Evolutionary conservation across 2,329 filamentous ascomycete genomes (phyloP), one percentile per base, ranked within the genome.

Genomic region (Trichophyton simii): DNA sequence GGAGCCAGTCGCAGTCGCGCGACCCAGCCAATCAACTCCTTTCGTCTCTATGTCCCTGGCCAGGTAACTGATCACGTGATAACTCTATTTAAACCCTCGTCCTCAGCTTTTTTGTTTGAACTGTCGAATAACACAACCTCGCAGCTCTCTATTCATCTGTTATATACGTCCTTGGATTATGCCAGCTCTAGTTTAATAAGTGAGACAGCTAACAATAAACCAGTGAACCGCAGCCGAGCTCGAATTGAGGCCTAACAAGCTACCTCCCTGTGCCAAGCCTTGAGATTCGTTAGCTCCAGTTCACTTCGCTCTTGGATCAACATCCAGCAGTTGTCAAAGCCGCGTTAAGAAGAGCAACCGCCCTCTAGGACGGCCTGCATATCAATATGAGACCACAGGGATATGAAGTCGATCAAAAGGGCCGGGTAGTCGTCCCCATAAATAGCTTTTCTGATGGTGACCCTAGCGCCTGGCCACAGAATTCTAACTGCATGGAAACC

Each of bases 381-480:
- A 31, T 6, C 42, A 15, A 46, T 7, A 48, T 54, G 50, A 25
- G 7, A 6, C 6, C 22, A 31, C 22, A 34, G 31, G 22, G n/a
- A 31, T 54, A 54, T 31, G 22, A 4, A 20, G 50, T 54, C 28
- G 50, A 54, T 15, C 5, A 11, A 3, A 54, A 31, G 9, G 50
- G 50, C 50, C 50, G 50, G 52, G 54, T 61, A n/a, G 58, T 72
- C 7, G 66, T 75, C n/a, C 69, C 73, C 3, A 68, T 75, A 31
- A 66, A 74, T 28, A 63, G 65, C 13, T 68, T 72, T 54, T 77
- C 71, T 57, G 77, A 79, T 70, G 77, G 77, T 0, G 66, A 71
- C 3, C 55, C 63, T 36, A 61, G 63, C 2, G 66, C 66, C 2
- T 78, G 75, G 74, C 78, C 76, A 3, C 68, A 63, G 9, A 65